These are phyloP conservation scores for Solanum bulbocastanum DNA, from an alignment of 257 asterid genomes.

Conservation along the genomic window DNA sequence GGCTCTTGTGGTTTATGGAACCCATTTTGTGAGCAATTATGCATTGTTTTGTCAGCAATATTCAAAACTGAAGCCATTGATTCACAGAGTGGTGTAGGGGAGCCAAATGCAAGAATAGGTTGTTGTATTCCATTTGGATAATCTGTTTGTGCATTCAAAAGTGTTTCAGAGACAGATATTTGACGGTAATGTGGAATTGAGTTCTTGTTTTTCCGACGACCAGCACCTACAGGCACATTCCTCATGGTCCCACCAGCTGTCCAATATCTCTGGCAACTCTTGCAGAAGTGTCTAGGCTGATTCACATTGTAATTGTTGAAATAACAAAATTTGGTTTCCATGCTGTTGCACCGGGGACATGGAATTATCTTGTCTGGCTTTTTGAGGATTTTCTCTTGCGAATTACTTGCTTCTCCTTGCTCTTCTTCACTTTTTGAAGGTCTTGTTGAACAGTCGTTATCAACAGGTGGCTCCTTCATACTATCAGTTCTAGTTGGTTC, in stretches of 20 bases:
- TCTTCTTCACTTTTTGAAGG: constrained; percentile 35
- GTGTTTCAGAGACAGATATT: constrained; percentile 36
- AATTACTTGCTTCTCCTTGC: constrained; percentile 38
- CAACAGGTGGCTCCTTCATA: constrained; percentile 21
- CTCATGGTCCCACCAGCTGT: constrained; percentile 99
- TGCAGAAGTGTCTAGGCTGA: constrained; percentile 95
- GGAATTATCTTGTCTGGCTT: constrained; percentile 93
- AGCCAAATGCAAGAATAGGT: constrained; percentile 48
- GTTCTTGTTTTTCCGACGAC: constrained; percentile 89
- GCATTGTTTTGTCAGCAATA: constrained; percentile 40
- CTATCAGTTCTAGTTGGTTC: constrained; percentile 19
- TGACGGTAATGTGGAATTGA: constrained; percentile 47
- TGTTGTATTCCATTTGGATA: constrained; percentile 42
- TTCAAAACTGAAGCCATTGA: constrained; percentile 63
- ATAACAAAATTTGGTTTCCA: constrained; percentile 96
- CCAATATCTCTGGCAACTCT: constrained; percentile 98
- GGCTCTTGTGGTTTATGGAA: constrained; percentile 36
- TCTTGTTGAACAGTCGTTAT: constrained; percentile 21
- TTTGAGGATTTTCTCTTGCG: constrained; percentile 59
- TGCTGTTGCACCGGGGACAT: constrained; percentile 96
- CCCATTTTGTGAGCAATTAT: constrained; percentile 21
- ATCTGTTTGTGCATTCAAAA: constrained; percentile 20
- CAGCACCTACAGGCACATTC: constrained; percentile 96
- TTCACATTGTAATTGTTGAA: constrained; percentile 90
- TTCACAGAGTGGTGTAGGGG: constrained; percentile 61